phyloP scores from a whole-genome alignment of 768 basidiomycete genomes.

The Russula sp. region DNA sequence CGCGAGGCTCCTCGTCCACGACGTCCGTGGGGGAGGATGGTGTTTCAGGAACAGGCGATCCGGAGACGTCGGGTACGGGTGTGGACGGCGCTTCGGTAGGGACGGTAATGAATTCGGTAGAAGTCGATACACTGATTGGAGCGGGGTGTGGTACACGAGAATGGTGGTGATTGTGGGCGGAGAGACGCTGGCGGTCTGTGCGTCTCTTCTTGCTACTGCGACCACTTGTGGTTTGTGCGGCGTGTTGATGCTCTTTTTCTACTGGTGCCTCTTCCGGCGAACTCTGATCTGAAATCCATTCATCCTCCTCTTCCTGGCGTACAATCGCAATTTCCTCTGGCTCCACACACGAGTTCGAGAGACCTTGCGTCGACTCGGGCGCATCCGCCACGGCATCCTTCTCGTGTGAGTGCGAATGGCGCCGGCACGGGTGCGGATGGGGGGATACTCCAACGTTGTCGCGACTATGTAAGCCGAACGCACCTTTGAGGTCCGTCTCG shows the following conservation, averaged over 20 bases:
- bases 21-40: constrained; percentile 3
- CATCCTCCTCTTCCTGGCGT: constrained; percentile 45
- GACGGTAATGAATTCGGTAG: neutral
- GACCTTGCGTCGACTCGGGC: neutral
- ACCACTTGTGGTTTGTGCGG: constrained; percentile 12
- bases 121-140: neutral
- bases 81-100: constrained; percentile 20
- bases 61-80: neutral
- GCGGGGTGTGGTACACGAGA: neutral
- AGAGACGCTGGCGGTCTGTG: constrained; percentile 1
- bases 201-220: constrained; percentile 9
- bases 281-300: constrained; percentile 57
- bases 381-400: neutral
- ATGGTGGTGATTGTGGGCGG: neutral
- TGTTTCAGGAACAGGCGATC: neutral
- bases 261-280: constrained; percentile 21
- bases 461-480: neutral
- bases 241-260: neutral
- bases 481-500: constrained; percentile 22
- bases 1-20: constrained; percentile 23
- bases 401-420: neutral
- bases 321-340: constrained; percentile 21
- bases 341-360: neutral
- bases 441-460: neutral
- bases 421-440: neutral